Conservation (phyloP, 169 alveolate species). For the Eimeria falciformis region DNA sequence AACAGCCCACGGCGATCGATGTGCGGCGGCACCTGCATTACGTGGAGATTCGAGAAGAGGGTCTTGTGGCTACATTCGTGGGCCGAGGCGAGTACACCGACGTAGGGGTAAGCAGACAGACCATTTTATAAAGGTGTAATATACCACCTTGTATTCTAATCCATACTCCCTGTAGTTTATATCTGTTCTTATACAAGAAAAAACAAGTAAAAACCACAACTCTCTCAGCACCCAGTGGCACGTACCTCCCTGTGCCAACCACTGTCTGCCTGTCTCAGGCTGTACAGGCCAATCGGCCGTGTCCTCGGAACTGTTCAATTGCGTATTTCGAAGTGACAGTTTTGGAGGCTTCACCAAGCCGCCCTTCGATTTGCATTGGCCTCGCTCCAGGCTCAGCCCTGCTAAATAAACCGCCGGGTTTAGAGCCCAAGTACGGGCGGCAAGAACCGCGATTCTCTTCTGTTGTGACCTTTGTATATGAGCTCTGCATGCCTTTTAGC, state of each 20-base stretch:
- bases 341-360: conserved; percentile 77
- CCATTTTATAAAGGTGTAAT: not conserved
- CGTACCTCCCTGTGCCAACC: not conserved
- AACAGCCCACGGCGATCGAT: conserved; percentile 76
- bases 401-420: conserved; percentile 86
- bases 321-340: conserved; percentile 87
- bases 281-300: conserved; percentile 86
- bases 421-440: conserved; percentile 80
- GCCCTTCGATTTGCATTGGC: conserved; percentile 85
- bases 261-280: conserved; percentile 62
- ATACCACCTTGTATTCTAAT: not conserved
- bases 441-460: not conserved
- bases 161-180: not conserved
- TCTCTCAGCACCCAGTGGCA: not conserved
- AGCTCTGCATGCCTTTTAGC: not conserved
- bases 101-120: conserved; percentile 79
- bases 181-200: not conserved
- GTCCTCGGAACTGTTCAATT: conserved; percentile 84
- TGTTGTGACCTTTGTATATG: not conserved
- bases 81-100: conserved; percentile 83
- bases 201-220: not conserved
- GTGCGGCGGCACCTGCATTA: conserved; percentile 79
- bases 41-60: conserved; percentile 75
- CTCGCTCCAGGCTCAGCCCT: conserved; percentile 82
- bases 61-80: conserved; percentile 77